Conservation (phyloP, 768 basidiomycete species). For the Asterophora parasitica region DNA sequence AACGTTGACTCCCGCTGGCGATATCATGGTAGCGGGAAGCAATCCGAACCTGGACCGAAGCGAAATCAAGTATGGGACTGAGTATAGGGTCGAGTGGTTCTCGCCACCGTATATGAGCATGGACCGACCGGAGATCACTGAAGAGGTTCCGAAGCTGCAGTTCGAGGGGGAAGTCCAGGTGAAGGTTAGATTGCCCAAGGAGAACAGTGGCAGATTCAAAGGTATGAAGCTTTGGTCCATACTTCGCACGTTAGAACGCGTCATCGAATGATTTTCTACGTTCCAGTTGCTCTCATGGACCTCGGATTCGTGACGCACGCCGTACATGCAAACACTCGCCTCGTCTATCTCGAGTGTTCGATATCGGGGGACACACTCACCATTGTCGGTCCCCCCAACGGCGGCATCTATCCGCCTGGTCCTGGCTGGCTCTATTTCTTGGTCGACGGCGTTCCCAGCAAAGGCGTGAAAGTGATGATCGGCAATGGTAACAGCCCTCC, state of each 20-base stretch:
- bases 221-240: slow-evolving; percentile 27
- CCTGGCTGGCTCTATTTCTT: slow-evolving; percentile 76
- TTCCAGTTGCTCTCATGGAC: slow-evolving; percentile 71
- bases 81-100: slow-evolving; percentile 87
- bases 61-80: slow-evolving; percentile 69
- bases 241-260: neutral
- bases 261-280: neutral
- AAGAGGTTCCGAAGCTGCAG: slow-evolving; percentile 30
- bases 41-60: slow-evolving; percentile 82
- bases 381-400: slow-evolving; percentile 61
- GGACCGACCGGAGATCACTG: slow-evolving; percentile 49
- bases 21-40: slow-evolving; percentile 76
- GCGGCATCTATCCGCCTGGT: slow-evolving; percentile 70
- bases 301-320: slow-evolving; percentile 79
- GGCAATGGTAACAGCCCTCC: slow-evolving; percentile 61
- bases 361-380: slow-evolving; percentile 44
- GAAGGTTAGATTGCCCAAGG: slow-evolving; percentile 37
- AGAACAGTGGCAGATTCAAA: slow-evolving; percentile 9
- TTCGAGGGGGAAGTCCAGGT: slow-evolving; percentile 38
- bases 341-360: slow-evolving; percentile 54
- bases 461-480: slow-evolving; percentile 58
- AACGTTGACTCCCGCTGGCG: slow-evolving; percentile 66
- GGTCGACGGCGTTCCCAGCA: slow-evolving; percentile 60
- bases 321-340: slow-evolving; percentile 70
- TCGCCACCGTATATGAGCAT: slow-evolving; percentile 74